A percentile compares a stretch with the other conserved stretches of the same genome.
Conservation (phyloP, 2,329 filamentous ascomycete species). For the Pseudogymnoascus sp. region DNA sequence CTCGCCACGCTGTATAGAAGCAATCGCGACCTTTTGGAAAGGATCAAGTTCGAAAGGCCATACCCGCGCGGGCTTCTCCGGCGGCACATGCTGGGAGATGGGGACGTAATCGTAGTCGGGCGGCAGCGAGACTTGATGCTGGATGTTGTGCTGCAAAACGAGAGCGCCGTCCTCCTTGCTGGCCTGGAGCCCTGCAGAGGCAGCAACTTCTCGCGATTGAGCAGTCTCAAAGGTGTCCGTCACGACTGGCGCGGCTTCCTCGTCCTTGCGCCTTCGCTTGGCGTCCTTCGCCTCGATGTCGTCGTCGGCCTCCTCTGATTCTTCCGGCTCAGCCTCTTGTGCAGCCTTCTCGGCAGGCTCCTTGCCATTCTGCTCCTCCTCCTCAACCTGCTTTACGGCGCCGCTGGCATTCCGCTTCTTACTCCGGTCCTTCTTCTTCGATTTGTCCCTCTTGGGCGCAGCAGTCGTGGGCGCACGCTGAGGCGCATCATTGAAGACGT, state of each 20-base stretch:
- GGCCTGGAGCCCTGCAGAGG: slow-evolving; percentile 31
- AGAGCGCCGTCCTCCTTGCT: slow-evolving; percentile 43
- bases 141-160: slow-evolving; percentile 90
- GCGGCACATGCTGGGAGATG: slow-evolving; percentile 90
- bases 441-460: slow-evolving; percentile 31
- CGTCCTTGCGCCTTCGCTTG: slow-evolving; percentile 55
- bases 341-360: slow-evolving; percentile 31
- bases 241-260: slow-evolving; percentile 67
- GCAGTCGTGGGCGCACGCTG: slow-evolving; percentile 33
- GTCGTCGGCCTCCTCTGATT: slow-evolving; percentile 33
- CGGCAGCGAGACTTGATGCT: slow-evolving; percentile 92
- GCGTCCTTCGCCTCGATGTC: slow-evolving; percentile 40
- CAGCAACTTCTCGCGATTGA: slow-evolving; percentile 81
- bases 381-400: slow-evolving; percentile 54
- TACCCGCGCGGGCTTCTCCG: slow-evolving; percentile 71
- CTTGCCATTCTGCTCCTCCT: slow-evolving; percentile 53
- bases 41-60: slow-evolving; percentile 93
- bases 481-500: slow-evolving; percentile 67
- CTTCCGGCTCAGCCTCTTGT: slow-evolving; percentile 16
- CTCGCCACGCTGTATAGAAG: slow-evolving; percentile 91
- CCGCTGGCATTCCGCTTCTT: slow-evolving; percentile 87
- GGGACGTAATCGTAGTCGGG: slow-evolving; percentile 91
- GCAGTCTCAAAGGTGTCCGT: slow-evolving; percentile 94
- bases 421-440: slow-evolving; percentile 51
- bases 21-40: slow-evolving; percentile 90